These are phyloP conservation scores for Capronia americana DNA, from an alignment of 2,329 filamentous ascomycete genomes.

Conservation along the genomic window DNA sequence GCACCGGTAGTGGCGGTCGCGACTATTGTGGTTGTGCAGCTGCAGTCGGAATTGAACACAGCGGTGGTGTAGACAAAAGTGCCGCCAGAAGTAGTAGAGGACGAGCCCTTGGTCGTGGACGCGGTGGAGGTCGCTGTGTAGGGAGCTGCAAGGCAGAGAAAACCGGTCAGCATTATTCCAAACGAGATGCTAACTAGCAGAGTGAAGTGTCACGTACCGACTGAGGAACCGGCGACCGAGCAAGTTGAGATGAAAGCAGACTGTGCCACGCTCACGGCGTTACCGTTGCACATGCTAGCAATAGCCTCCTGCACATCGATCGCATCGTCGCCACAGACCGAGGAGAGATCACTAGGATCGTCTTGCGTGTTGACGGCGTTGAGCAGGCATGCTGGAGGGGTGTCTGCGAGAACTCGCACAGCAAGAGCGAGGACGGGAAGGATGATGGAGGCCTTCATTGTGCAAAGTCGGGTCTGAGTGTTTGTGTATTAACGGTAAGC, in stretches of 20 bases:
- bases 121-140: conserved; percentile 42
- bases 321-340: conserved; percentile 48
- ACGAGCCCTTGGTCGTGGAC: conserved; percentile 37
- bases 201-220: conserved; percentile 46
- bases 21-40: conserved; percentile 32
- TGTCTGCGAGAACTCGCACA: conserved; percentile 51
- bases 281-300: conserved; percentile 44
- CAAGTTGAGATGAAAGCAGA: conserved; percentile 50
- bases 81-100: conserved; percentile 31
- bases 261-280: conserved; percentile 44
- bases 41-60: conserved; percentile 39
- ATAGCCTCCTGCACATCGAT: conserved; percentile 48
- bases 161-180: not conserved
- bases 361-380: conserved; percentile 53
- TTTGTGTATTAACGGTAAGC: not conserved
- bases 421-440: conserved; percentile 55
- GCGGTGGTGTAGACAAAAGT: conserved; percentile 37
- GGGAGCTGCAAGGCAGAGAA: conserved; percentile 33
- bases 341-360: conserved; percentile 48
- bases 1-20: conserved; percentile 31
- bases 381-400: conserved; percentile 59
- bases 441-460: conserved; percentile 39
- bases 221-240: conserved; percentile 48
- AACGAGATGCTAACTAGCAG: not conserved
- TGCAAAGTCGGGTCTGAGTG: conserved; percentile 9